Conservation (phyloP, 371 early-diverging fungal species). For the Mortierella sp. region DNA sequence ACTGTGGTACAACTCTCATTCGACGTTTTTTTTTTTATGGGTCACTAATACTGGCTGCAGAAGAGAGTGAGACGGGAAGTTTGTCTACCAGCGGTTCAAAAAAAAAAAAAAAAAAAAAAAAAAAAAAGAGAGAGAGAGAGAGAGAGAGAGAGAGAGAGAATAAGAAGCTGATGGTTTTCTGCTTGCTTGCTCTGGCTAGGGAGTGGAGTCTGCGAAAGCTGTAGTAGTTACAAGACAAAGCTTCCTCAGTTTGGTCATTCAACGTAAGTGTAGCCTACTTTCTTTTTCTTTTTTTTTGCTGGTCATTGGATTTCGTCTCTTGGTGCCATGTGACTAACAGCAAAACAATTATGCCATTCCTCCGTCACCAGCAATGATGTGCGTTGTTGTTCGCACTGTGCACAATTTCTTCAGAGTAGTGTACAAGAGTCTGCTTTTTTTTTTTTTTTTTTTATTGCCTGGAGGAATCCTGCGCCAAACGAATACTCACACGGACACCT, state of each 20-base stretch:
- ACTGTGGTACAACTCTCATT: constrained; percentile 28
- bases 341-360: background rate
- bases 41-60: too few relatives aligned
- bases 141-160: too few relatives aligned
- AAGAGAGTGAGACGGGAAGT: too few relatives aligned
- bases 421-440: background rate
- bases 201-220: constrained; percentile 39
- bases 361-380: constrained; percentile 24
- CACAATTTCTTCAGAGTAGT: constrained; percentile 45
- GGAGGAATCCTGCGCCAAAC: too few relatives aligned
- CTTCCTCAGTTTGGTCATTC: constrained; percentile 49
- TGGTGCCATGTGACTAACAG: background rate
- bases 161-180: too few relatives aligned
- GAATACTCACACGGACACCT: too few relatives aligned
- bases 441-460: background rate
- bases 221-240: constrained; percentile 26
- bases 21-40: too few relatives aligned
- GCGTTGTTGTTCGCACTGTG: constrained; percentile 44
- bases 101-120: too few relatives aligned
- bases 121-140: too few relatives aligned
- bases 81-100: too few relatives aligned
- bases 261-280: constrained; percentile 18
- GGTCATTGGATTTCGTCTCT: background rate
- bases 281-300: too few relatives aligned
- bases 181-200: constrained; percentile 12